Conservation (phyloP, 306 rosid species). For the Ziziphus jujuba region DNA sequence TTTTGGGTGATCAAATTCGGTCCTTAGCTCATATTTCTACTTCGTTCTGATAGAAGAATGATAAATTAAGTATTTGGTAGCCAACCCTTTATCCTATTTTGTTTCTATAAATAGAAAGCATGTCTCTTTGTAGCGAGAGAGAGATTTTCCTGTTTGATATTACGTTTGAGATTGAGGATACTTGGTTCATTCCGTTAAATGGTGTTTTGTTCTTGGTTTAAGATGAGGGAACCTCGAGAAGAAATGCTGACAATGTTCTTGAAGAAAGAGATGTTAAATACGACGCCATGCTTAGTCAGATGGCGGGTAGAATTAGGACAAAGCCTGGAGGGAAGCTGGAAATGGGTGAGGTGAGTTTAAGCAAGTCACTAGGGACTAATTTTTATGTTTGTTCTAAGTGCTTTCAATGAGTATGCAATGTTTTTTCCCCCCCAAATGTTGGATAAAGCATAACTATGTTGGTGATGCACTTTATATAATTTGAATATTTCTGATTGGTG, state of each 20-base stretch:
- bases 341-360: conserved; percentile 90
- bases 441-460: too few species aligned
- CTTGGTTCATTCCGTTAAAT: conserved; percentile 16
- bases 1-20: too few species aligned
- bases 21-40: too few species aligned
- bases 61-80: too few species aligned
- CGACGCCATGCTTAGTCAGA: conserved; percentile 88
- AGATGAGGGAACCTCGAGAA: conserved; percentile 46
- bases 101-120: neutral
- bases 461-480: too few species aligned
- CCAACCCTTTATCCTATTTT: neutral
- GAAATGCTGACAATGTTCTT: conserved; percentile 50
- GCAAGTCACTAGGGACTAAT: conserved; percentile 1
- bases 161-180: conserved; percentile 11
- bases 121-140: neutral
- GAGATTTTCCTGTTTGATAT: neutral
- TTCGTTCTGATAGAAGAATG: too few species aligned
- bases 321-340: conserved; percentile 89
- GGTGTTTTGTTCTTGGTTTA: conserved; percentile 30
- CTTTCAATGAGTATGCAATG: too few species aligned
- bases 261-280: conserved; percentile 77
- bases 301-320: conserved; percentile 75
- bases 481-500: too few species aligned
- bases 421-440: too few species aligned
- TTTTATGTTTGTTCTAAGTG: neutral